Percentiles rank a stretch among this genome's conserved stretches.
Evolutionary conservation across 2,329 filamentous ascomycete species (phyloP).

Genomic region (Septoria petroselini): DNA sequence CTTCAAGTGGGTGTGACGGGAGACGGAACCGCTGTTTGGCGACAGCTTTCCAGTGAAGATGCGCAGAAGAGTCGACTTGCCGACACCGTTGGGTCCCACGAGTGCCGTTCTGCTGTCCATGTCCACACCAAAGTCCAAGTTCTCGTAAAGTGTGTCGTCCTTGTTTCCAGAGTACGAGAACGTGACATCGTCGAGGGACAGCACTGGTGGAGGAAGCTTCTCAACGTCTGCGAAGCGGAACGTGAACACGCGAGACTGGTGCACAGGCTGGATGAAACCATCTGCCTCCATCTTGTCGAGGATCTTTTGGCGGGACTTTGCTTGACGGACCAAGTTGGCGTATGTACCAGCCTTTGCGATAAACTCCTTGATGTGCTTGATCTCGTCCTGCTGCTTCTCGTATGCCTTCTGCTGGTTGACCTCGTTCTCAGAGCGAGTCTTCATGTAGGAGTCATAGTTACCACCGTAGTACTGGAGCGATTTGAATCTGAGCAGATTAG

Average conservation of each 20-base stretch:
- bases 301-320: constrained; percentile 99
- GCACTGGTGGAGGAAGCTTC: constrained; percentile 95
- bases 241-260: constrained; percentile 81
- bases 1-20: constrained; percentile 96
- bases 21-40: constrained; percentile 76
- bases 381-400: constrained; percentile 98
- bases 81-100: constrained; percentile 97
- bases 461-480: constrained; percentile 96
- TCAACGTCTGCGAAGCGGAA: constrained; percentile 99
- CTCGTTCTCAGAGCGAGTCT: constrained; percentile 92
- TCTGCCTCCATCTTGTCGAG: constrained; percentile 99
- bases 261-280: constrained; percentile 91
- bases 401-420: constrained; percentile 99
- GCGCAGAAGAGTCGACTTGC: constrained; percentile 92
- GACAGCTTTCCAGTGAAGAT: constrained; percentile 96
- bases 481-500: constrained; percentile 49
- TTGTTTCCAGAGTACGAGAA: constrained; percentile 93
- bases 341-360: constrained; percentile 99
- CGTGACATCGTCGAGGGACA: constrained; percentile 94
- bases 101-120: constrained; percentile 98
- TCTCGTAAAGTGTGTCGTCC: constrained; percentile 90
- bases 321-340: constrained; percentile 97
- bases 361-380: constrained; percentile 99
- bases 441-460: constrained; percentile 97
- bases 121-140: constrained; percentile 97